Evolutionary conservation across 2,329 filamentous ascomycete species (phyloP).

Genomic region (Ustulina deusta): DNA sequence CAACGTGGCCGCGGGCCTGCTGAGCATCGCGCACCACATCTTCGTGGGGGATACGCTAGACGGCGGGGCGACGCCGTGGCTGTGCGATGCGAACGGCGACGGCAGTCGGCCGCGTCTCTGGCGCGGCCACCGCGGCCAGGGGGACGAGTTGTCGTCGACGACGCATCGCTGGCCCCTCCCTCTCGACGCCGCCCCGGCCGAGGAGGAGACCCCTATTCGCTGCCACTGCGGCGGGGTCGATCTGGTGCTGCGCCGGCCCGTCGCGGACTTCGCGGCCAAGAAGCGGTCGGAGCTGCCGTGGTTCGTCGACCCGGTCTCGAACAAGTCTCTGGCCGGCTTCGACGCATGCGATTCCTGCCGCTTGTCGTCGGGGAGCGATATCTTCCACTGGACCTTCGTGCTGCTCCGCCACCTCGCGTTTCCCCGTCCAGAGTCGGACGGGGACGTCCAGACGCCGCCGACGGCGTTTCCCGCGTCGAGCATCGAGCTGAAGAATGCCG

Average conservation of each 20-base stretch:
- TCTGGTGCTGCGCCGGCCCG: constrained; percentile 53
- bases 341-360: constrained; percentile 64
- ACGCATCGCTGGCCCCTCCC: constrained; percentile 46
- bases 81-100: constrained; percentile 53
- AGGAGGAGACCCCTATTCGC: constrained; percentile 51
- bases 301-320: constrained; percentile 58
- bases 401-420: constrained; percentile 56
- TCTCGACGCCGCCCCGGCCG: constrained; percentile 33
- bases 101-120: constrained; percentile 47
- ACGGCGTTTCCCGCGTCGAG: constrained; percentile 49
- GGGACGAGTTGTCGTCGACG: constrained; percentile 47
- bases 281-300: constrained; percentile 53
- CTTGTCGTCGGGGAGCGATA: constrained; percentile 55
- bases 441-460: neutral
- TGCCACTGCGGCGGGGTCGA: constrained; percentile 63
- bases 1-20: constrained; percentile 41
- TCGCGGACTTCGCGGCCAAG: constrained; percentile 46
- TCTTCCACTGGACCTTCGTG: constrained; percentile 60
- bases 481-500: constrained; percentile 52
- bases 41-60: constrained; percentile 64
- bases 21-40: constrained; percentile 53
- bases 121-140: constrained; percentile 40
- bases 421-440: constrained; percentile 7
- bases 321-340: constrained; percentile 55
- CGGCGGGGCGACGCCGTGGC: constrained; percentile 63